These are phyloP conservation scores for Acanthamoeba healyi DNA, from an alignment of 208 protist genomes.

Conservation along the genomic window DNA sequence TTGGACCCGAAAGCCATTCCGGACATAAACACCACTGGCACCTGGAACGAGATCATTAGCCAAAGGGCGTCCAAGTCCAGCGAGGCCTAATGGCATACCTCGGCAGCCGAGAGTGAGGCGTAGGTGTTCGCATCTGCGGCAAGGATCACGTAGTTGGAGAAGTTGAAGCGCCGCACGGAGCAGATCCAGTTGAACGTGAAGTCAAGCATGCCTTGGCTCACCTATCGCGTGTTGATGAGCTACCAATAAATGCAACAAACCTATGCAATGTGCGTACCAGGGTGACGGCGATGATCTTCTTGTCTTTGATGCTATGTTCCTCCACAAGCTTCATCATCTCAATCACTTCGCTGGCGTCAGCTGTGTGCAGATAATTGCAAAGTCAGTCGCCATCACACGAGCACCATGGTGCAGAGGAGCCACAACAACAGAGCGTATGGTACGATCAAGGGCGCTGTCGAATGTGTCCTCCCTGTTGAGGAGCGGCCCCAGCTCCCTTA, in stretches of 20 bases:
- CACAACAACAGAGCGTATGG: no score
- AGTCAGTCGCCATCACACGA: no score
- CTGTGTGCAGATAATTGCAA: no score
- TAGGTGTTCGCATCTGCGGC: background rate
- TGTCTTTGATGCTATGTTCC: no score
- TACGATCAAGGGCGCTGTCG: no score
- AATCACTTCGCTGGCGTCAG: no score
- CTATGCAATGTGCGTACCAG: background rate
- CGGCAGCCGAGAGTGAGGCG: background rate
- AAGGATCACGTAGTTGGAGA: constrained; percentile 8
- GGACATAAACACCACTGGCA: background rate
- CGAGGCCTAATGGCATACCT: background rate
- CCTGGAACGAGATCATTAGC: background rate
- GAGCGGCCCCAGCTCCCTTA: no score
- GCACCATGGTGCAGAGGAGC: no score
- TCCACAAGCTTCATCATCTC: no score
- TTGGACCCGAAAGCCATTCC: background rate
- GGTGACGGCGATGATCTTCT: background rate
- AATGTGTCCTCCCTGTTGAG: no score
- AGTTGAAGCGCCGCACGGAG: constrained; percentile 14
- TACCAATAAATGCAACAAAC: no score
- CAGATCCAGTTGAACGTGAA: constrained; percentile 34
- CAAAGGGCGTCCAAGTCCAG: background rate
- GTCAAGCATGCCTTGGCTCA: constrained; percentile 37
- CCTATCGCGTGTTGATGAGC: background rate